Base-by-base conservation (phyloP, 805 yeast genomes). In the Myxozyma geophila region DNA sequence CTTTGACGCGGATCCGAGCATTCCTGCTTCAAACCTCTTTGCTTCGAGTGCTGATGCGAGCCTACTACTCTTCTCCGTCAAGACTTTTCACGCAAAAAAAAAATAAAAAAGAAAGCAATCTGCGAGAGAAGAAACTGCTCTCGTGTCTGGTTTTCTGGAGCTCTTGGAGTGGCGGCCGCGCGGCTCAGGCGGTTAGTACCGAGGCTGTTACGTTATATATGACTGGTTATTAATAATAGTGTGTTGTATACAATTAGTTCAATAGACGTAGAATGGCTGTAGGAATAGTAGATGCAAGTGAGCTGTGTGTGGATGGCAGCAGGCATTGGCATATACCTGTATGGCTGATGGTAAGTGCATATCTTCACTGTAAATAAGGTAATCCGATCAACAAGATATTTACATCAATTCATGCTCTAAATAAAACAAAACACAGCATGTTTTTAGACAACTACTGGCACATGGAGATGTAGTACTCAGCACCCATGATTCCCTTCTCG, bases 401-500 rank as follows among this genome's bases (percentile, higher is more conserved):
- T 28, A 28, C 28, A 28, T 28, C 28, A 28, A 28, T 28, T 39
- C 13, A 39, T 39, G n/a, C 41, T 12, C 41, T 39, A 39, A 12
- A 39, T 2, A 39, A 3, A 39, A 12, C 41, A 12, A 39, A 8
- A 39, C 5, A 15, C 19, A 36, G 15, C 7, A 35, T 10, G 17
- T 3, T n/a, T n/a, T n/a, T n/a, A 15, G 35, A 28, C 7, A 9
- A 3, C 40, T 53, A 62, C 56, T 37, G 37, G 59, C 57, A 48
- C 36, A 80, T 75, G 67, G 82, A 83, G 59, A 83, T 74, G 66
- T 76, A 78, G 76, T 85, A 86, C 74, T 86, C 88, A 47, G 86
- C 88, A 64, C 75, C 79, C 62, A 84, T 73, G 1, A 43, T 67
- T 21, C 82, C 85, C 7, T 76, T 70, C 3, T 73, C 77, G 65